Evolutionary conservation across 2,329 filamentous ascomycete species (phyloP).

Genomic region (Hortaea werneckii): DNA sequence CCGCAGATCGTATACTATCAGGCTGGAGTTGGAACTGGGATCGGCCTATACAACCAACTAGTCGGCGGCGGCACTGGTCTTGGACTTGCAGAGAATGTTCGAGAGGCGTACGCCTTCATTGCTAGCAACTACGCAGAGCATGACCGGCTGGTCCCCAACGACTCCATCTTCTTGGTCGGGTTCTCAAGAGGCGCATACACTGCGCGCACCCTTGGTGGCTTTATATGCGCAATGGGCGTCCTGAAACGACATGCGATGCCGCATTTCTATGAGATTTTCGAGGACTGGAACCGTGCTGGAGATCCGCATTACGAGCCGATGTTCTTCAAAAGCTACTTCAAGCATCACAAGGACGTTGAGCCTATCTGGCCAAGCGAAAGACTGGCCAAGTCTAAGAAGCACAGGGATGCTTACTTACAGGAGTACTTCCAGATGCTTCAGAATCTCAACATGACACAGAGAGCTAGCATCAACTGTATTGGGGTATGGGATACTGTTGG

Average conservation of each 20-base stretch:
- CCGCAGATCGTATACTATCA: slow-evolving; percentile 32
- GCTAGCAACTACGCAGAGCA: slow-evolving; percentile 46
- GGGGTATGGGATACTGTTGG: slow-evolving; percentile 43
- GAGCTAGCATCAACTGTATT: slow-evolving; percentile 32
- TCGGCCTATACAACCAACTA: slow-evolving; percentile 23
- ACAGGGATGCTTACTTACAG: slow-evolving; percentile 17
- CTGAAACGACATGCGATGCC: slow-evolving; percentile 27
- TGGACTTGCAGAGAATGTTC: slow-evolving; percentile 38
- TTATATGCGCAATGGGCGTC: slow-evolving; percentile 35
- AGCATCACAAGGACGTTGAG: slow-evolving; percentile 10
- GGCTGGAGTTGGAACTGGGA: slow-evolving; percentile 26
- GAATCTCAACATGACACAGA: slow-evolving; percentile 12
- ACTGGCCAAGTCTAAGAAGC: slow-evolving; percentile 6
- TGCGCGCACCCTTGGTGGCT: slow-evolving; percentile 32
- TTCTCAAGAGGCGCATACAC: slow-evolving; percentile 39
- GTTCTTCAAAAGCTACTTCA: slow-evolving; percentile 21
- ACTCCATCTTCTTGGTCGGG: slow-evolving; percentile 37
- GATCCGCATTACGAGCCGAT: slow-evolving; percentile 16
- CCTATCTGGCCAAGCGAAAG: slow-evolving; percentile 8
- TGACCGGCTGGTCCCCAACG: slow-evolving; percentile 19
- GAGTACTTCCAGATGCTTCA: slow-evolving; percentile 17
- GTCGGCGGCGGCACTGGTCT: slow-evolving; percentile 24
- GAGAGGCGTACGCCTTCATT: slow-evolving; percentile 53
- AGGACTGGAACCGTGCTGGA: slow-evolving; percentile 25
- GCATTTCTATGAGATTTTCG: slow-evolving; percentile 25